Evolutionary conservation across 371 early-diverging fungal genomes (phyloP), one percentile per base, ranked within the genome.

Genomic region (Circinella umbellata): DNA sequence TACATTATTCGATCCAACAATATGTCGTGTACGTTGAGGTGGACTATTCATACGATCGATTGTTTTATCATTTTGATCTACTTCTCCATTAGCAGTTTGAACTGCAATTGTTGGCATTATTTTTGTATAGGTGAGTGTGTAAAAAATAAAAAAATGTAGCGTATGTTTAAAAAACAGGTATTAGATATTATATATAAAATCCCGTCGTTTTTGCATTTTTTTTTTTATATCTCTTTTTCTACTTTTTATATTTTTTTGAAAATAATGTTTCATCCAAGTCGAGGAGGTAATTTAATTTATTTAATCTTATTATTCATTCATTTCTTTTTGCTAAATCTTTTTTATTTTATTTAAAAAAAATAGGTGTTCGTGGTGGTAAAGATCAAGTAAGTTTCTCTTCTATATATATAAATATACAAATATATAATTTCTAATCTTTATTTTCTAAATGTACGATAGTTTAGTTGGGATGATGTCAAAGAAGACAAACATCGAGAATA

Each of bases 401-500:
- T n/a, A n/a, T 34, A 5, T 5, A 17, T 9, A 48, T 55, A 5
- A 39, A n/a, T 35, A 34, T 27, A 6, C 14, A 13, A 27, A n/a
- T 4, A 39, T 4, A 27, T 27, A 27, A 27, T 27, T 27, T 27
- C 27, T 27, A 27, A 27, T 27, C 2, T 1, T 27, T 27, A 0
- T 27, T 27, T 27, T 27, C 2, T 27, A 27, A 27, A 27, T 27
- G 27, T 0, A 27, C 27, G 1, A 27, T 66, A 82, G 79, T 85
- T 82, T 64, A 81, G 69, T 53, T 90, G 90, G 90, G 89, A 89
- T 47, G 89, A 90, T 62, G 95, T 93, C 39, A 93, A 93, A 73
- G 89, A 91, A 63, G 94, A 95, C 74, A 92, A 93, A 70, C 82
- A 94, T 75, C 86, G 95, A 54, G 93, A 93, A 83, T 92, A 93